Base-by-base conservation (phyloP, 2,329 filamentous ascomycete genomes). In the Exophiala phaeomuriformis region DNA sequence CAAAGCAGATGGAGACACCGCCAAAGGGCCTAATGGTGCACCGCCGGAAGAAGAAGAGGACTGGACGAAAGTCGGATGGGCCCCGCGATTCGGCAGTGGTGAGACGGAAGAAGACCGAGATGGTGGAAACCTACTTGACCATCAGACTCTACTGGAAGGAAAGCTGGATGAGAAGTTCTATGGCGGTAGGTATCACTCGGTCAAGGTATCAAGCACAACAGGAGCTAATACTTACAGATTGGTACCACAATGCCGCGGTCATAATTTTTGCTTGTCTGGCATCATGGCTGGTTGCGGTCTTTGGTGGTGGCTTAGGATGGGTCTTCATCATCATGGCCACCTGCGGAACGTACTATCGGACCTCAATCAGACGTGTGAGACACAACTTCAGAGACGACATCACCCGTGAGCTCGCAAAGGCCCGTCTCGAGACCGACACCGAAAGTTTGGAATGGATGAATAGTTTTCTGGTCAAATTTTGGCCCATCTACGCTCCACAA, bases 361-460 rank as follows among this genome's bases (percentile, higher is more conserved):
- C 93, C 31, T 98, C 93, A 2, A 80, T 96, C 61, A 88, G 91
- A 60, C 85, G 93, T 59, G 90, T 97, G 56, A 85, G 93, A 63
- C 85, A 93, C 63, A 98, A 98, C 70, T 95, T 95, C 70, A 84
- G 91, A 55, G 93, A 98, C 71, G 93, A 98, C 66, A 81, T 98
- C 62, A 85, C 85, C 56, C 85, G 93, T 50, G 90, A 96, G 69
- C 79, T 96, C 77, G 84, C 86, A 8, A 87, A 96, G 71, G 85
- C 85, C 70, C 87, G 80, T 64, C 76, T 98, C 50, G 93, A 97
- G 64, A 93, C 84, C 5, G 93, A 98, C 63, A 83, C 83, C 29
- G 93, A 98, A 72, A 93, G 87, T 52, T 76, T 98, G 46, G 93
- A 98, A 70, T 98, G 93, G 93, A 97, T 98, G 70, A 98, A 98